These are phyloP conservation scores for Boechera stricta DNA, from an alignment of 345 rosid species.

Conservation along the genomic window DNA sequence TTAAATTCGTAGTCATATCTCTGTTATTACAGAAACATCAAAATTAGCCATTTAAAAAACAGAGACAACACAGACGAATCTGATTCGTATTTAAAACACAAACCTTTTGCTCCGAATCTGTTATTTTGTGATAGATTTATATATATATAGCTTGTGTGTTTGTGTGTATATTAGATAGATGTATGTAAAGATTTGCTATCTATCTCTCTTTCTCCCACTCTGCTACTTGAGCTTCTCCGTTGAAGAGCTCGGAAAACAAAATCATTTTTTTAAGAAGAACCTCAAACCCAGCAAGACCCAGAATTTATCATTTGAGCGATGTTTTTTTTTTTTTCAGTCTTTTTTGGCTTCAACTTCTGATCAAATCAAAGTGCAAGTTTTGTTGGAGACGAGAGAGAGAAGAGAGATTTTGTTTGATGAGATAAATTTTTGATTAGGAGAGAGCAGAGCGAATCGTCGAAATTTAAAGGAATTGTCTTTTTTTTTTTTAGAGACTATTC, in stretches of 20 bases:
- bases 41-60: not conserved
- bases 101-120: conserved; percentile 11
- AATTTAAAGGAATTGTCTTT: not conserved
- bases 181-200: not conserved
- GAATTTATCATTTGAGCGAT: not conserved
- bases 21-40: not conserved
- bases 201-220: conserved; percentile 48
- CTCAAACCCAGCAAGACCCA: not conserved
- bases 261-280: not conserved
- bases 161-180: not conserved
- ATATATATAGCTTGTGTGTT: not conserved
- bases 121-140: not conserved
- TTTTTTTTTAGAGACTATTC: not conserved
- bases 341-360: not conserved
- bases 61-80: not conserved
- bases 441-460: not conserved
- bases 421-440: not conserved
- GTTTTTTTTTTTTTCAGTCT: not conserved
- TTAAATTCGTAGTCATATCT: conserved; percentile 2
- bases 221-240: conserved; percentile 33
- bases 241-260: conserved; percentile 23
- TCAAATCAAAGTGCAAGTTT: not conserved
- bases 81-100: not conserved
- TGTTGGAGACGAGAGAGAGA: not conserved
- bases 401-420: not conserved